These are phyloP conservation scores for Phytophthora boehmeriae DNA, from an alignment of 352 stramenopile species.

Conservation along the genomic window DNA sequence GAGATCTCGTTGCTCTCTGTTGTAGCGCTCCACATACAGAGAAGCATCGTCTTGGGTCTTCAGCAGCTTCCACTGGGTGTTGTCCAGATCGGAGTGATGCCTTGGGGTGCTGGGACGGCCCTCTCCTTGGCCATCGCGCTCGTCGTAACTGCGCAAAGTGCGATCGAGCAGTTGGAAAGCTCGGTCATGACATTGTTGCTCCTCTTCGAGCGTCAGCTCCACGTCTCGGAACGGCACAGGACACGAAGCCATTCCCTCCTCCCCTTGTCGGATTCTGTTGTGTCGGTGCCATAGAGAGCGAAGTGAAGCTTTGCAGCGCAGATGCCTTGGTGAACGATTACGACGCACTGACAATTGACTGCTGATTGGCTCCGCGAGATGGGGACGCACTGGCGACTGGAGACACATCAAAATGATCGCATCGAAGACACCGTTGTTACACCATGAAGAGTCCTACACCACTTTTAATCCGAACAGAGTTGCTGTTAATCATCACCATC, in stretches of 20 bases:
- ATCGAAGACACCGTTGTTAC: no score
- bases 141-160: conserved; percentile 27
- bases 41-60: conserved; percentile 27
- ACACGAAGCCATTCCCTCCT: no score
- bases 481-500: no score
- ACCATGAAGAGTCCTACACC: no score
- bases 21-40: conserved; percentile 18
- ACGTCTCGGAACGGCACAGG: neutral
- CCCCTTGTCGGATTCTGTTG: no score
- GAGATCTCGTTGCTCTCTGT: conserved; percentile 4
- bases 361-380: no score
- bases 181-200: conserved; percentile 21
- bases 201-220: conserved; percentile 19
- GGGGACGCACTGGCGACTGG: neutral
- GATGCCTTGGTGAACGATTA: no score
- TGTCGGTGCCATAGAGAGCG: no score
- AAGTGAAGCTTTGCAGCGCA: no score
- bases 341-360: no score
- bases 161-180: conserved; percentile 30
- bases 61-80: conserved; percentile 21
- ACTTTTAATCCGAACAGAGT: no score
- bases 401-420: neutral
- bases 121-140: conserved; percentile 5
- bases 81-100: conserved; percentile 20
- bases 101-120: conserved; percentile 5